A percentile compares a stretch with the other conserved stretches of the same genome.
These are phyloP conservation scores for Blepharisma japonicum DNA, from an alignment of 73 alveolate species.

Conservation along the genomic window DNA sequence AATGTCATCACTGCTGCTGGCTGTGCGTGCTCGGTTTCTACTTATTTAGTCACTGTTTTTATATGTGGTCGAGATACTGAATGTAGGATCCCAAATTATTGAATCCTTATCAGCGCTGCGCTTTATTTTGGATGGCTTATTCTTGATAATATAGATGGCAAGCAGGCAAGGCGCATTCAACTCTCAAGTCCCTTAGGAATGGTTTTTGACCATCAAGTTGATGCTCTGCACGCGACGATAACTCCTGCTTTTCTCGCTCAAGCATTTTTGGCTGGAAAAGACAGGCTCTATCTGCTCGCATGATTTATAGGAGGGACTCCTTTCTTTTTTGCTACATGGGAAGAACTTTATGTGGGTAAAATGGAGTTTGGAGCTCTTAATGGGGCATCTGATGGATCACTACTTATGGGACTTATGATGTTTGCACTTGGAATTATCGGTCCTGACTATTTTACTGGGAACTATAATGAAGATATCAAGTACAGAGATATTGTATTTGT, in stretches of 20 bases:
- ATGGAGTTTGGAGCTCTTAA: constrained; percentile 36
- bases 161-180: constrained; percentile 76
- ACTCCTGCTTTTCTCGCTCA: constrained; percentile 22
- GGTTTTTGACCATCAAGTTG: constrained; percentile 69
- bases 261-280: background rate
- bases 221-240: constrained; percentile 43
- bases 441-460: background rate
- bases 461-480: background rate
- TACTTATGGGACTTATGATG: background rate
- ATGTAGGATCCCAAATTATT: background rate
- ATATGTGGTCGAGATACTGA: constrained; percentile 3
- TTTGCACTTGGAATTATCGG: background rate
- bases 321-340: constrained; percentile 48
- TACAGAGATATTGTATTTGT: background rate
- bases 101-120: background rate
- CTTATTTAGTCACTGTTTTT: background rate
- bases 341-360: constrained; percentile 47
- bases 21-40: background rate
- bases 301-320: constrained; percentile 33
- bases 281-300: background rate
- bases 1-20: background rate
- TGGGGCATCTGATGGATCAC: constrained; percentile 54
- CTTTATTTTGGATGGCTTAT: constrained; percentile 37
- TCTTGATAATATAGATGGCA: constrained; percentile 84
- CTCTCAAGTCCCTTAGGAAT: constrained; percentile 82